Percentiles rank a stretch among this genome's conserved stretches.
These are phyloP conservation scores for Didymella exigua DNA, from an alignment of 2,329 filamentous ascomycete genomes.

Conservation along the genomic window DNA sequence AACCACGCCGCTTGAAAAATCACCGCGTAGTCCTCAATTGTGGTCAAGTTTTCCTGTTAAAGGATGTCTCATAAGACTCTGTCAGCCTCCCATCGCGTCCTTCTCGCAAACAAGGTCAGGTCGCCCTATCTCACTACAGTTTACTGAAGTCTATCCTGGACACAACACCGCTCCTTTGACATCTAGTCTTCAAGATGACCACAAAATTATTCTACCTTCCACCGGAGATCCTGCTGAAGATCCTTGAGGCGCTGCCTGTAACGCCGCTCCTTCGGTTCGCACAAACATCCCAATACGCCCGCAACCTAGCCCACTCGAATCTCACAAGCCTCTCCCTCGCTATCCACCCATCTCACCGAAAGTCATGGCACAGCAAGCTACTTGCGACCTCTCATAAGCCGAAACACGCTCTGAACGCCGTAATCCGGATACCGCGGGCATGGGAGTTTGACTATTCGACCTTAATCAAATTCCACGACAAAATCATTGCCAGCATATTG, in stretches of 20 bases:
- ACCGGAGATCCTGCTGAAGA: conserved; percentile 41
- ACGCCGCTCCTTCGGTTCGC: conserved; percentile 43
- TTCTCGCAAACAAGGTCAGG: background rate
- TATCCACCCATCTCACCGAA: conserved; percentile 64
- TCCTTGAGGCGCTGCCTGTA: conserved; percentile 42
- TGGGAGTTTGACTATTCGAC: conserved; percentile 25
- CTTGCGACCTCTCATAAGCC: conserved; percentile 16
- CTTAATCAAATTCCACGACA: conserved; percentile 38
- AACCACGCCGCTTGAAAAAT: conserved; percentile 9
- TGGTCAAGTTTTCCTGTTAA: conserved; percentile 1
- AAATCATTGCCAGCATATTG: conserved; percentile 33
- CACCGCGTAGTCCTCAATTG: background rate
- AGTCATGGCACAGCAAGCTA: conserved; percentile 61
- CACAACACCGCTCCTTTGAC: too few species aligned
- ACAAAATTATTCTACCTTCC: conserved; percentile 34
- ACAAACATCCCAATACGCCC: conserved; percentile 35
- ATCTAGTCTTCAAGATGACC: conserved; percentile 20
- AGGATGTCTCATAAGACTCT: conserved; percentile 4
- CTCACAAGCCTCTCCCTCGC: conserved; percentile 74
- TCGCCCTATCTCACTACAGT: too few species aligned
- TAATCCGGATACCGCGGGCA: conserved; percentile 30
- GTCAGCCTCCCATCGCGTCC: background rate
- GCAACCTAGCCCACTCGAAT: conserved; percentile 38
- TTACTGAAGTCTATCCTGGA: too few species aligned
- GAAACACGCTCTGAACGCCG: background rate